These are phyloP conservation scores for Alternaria angustiovoidea DNA, from an alignment of 2,329 filamentous ascomycete species.

Conservation along the genomic window DNA sequence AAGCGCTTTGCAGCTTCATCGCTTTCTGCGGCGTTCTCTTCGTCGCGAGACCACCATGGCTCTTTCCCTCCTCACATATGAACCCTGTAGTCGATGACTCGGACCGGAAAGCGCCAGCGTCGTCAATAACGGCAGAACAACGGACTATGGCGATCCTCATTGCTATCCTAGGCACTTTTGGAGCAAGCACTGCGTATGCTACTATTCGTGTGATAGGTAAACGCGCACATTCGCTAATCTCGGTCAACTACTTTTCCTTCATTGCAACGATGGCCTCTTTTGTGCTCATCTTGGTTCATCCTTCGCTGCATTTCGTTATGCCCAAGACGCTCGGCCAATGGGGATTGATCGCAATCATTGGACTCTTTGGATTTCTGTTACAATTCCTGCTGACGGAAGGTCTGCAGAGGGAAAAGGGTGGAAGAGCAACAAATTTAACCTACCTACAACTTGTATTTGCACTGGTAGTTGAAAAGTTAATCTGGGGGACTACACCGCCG, in stretches of 20 bases:
- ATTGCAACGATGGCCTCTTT: conserved; percentile 72
- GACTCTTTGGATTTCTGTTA: conserved; percentile 76
- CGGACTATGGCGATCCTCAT: conserved; percentile 73
- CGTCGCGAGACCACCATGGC: conserved; percentile 73
- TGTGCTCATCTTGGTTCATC: conserved; percentile 63
- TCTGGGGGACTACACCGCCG: conserved; percentile 55
- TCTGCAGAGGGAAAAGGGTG: conserved; percentile 71
- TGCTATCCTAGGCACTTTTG: conserved; percentile 77
- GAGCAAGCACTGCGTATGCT: conserved; percentile 70
- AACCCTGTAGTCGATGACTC: conserved; percentile 45
- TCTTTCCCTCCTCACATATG: conserved; percentile 53
- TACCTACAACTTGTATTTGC: conserved; percentile 74
- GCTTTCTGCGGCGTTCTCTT: conserved; percentile 80
- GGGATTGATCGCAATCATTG: conserved; percentile 72
- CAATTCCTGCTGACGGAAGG: conserved; percentile 82
- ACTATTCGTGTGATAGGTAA: conserved; percentile 80
- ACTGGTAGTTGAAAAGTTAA: conserved; percentile 65
- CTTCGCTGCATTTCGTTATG: conserved; percentile 63
- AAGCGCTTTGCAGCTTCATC: conserved; percentile 76
- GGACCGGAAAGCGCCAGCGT: conserved; percentile 14
- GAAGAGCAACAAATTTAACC: conserved; percentile 67
- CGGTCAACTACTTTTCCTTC: conserved; percentile 80
- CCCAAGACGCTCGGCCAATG: conserved; percentile 66
- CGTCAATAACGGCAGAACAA: conserved; percentile 62
- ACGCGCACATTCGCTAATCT: conserved; percentile 78